Percentiles rank a stretch among this genome's conserved stretches.
phyloP scores from a whole-genome alignment of 306 rosid species.

The Glycine latifolia region DNA sequence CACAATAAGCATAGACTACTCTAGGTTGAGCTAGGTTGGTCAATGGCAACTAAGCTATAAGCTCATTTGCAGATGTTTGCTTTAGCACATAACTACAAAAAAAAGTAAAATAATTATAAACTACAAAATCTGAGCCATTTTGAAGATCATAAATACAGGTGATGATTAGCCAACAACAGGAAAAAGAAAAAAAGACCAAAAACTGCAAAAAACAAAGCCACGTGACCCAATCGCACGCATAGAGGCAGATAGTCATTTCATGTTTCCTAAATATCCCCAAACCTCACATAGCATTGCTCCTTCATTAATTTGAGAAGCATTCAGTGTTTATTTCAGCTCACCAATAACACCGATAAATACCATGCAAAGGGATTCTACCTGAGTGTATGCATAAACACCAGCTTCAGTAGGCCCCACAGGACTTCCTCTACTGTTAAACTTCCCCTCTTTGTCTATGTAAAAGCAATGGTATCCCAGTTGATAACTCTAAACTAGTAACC shows the following conservation, averaged over 20 bases:
- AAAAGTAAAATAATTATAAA: not conserved
- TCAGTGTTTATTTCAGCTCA: conserved; percentile 2
- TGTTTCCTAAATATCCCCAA: not conserved
- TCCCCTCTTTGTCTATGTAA: conserved; percentile 84
- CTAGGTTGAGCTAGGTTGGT: not conserved
- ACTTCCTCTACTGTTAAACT: conserved; percentile 84
- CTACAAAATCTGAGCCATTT: conserved; percentile 4
- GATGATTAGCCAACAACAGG: not conserved
- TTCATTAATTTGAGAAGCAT: conserved; percentile 15
- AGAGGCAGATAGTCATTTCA: not conserved
- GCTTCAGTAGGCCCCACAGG: conserved; percentile 90
- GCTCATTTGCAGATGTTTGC: conserved; percentile 6
- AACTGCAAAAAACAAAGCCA: conserved; percentile 23
- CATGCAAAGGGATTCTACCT: conserved; percentile 56
- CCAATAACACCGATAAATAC: not conserved
- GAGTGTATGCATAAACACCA: conserved; percentile 91
- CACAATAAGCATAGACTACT: not conserved
- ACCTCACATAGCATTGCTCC: conserved; percentile 3
- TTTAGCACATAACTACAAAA: not conserved
- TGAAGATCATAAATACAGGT: conserved; percentile 3
- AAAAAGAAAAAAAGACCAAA: not conserved
- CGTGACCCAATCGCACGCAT: not conserved
- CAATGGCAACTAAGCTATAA: not conserved
- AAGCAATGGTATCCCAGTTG: conserved; percentile 95
- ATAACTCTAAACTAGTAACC: conserved; percentile 80